Evolutionary conservation across 768 basidiomycete species (phyloP).

Genomic region (Gloeophyllum trabeum): DNA sequence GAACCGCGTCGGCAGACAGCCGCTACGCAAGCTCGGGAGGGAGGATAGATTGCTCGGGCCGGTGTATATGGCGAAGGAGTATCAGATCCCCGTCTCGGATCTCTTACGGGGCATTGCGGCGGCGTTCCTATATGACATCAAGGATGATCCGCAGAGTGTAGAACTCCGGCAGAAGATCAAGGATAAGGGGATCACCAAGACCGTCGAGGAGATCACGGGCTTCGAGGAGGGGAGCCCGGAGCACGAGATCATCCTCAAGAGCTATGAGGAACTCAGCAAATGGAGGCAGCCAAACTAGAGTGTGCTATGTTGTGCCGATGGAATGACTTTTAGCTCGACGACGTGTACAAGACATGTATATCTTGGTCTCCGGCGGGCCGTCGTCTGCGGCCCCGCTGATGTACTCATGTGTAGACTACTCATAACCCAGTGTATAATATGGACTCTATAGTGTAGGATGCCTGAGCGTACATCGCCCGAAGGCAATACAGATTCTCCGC

Average conservation of each 20-base stretch:
- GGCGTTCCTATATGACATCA: conserved; percentile 19
- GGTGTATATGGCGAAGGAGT: conserved; percentile 20
- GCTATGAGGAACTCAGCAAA: conserved; percentile 13
- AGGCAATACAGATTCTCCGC: too few relatives aligned
- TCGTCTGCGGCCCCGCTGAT: too few relatives aligned
- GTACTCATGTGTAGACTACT: too few relatives aligned
- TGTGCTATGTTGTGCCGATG: too few relatives aligned
- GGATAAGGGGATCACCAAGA: conserved; percentile 16
- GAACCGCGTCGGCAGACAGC: conserved; percentile 24
- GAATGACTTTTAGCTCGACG: too few relatives aligned
- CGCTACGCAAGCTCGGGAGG: conserved; percentile 24
- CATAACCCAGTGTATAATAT: too few relatives aligned
- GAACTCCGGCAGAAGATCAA: conserved; percentile 17
- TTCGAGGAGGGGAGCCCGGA: conserved; percentile 13
- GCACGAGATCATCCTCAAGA: conserved; percentile 10
- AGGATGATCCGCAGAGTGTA: conserved; percentile 22
- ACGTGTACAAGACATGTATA: too few relatives aligned
- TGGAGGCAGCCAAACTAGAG: too few relatives aligned
- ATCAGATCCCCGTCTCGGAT: conserved; percentile 17
- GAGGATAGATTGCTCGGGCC: conserved; percentile 26
- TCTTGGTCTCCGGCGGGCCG: too few relatives aligned
- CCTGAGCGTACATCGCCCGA: too few relatives aligned
- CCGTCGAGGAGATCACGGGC: conserved; percentile 18
- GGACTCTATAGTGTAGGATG: too few relatives aligned
- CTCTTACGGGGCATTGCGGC: conserved; percentile 24